These are phyloP conservation scores for Sarocladium kiliense DNA, from an alignment of 2,329 filamentous ascomycete species.

Conservation along the genomic window DNA sequence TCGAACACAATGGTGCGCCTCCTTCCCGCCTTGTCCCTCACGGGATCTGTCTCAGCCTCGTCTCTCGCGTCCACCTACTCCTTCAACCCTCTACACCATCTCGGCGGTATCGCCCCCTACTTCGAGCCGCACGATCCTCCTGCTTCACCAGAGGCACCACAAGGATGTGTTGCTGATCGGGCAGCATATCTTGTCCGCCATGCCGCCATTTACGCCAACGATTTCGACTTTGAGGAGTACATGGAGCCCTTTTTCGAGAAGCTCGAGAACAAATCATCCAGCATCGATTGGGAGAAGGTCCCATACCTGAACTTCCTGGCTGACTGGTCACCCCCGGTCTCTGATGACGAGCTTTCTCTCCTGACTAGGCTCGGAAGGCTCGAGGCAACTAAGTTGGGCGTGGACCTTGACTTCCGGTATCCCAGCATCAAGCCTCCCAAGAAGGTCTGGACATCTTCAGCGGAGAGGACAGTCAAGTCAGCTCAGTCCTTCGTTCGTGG, in stretches of 20 bases:
- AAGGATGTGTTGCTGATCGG: constrained; percentile 43
- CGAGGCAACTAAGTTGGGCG: constrained; percentile 54
- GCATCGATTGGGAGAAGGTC: constrained; percentile 50
- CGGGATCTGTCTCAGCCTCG: constrained; percentile 14
- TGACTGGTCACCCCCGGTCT: constrained; percentile 52
- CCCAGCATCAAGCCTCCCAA: constrained; percentile 45
- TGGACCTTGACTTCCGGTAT: constrained; percentile 54
- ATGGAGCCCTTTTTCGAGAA: constrained; percentile 54
- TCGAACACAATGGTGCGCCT: constrained; percentile 5
- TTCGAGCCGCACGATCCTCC: constrained; percentile 49
- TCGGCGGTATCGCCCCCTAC: constrained; percentile 52
- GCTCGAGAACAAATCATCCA: constrained; percentile 45
- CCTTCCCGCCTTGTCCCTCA: constrained; percentile 10
- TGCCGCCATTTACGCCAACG: constrained; percentile 55
- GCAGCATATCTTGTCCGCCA: constrained; percentile 55
- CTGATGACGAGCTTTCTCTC: constrained; percentile 51
- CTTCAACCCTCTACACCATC: constrained; percentile 50
- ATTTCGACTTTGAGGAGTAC: constrained; percentile 53
- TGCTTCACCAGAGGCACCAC: constrained; percentile 36
- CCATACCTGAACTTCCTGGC: constrained; percentile 51
- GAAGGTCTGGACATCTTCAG: constrained; percentile 57
- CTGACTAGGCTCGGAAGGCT: constrained; percentile 56
- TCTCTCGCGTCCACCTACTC: constrained; percentile 39
- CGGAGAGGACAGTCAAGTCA: constrained; percentile 55
- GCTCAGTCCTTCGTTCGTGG: constrained; percentile 54